A percentile compares a stretch with the other conserved stretches of the same genome.
phyloP scores from a whole-genome alignment of 768 basidiomycete species.

The Mycena haematopus region DNA sequence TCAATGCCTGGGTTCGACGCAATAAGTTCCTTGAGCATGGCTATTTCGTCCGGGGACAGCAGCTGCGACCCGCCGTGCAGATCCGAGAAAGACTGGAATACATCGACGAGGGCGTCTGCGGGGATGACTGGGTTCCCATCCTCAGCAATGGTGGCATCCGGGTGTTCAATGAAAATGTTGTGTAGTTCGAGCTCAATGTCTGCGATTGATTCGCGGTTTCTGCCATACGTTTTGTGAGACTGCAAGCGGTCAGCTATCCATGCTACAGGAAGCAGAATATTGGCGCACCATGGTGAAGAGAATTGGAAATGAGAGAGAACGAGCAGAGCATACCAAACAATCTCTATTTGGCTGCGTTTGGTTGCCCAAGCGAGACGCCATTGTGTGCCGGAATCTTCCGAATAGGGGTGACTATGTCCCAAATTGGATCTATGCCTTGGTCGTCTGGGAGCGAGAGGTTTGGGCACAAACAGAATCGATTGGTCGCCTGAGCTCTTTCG shows the following conservation, averaged over 20 bases:
- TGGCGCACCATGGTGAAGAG: too few relatives aligned
- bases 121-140: slow-evolving; percentile 70
- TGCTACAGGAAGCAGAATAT: too few relatives aligned
- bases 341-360: too few relatives aligned
- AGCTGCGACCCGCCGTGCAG: slow-evolving; percentile 66
- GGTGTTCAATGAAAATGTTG: slow-evolving; percentile 71
- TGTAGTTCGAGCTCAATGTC: slow-evolving; percentile 75
- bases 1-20: slow-evolving; percentile 65
- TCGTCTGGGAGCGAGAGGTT: too few relatives aligned
- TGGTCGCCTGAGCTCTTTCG: too few relatives aligned
- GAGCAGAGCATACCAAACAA: not conserved
- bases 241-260: not conserved
- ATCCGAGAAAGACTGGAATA: slow-evolving; percentile 68
- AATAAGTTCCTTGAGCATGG: slow-evolving; percentile 63
- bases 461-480: too few relatives aligned
- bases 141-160: slow-evolving; percentile 62
- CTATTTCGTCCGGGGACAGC: slow-evolving; percentile 68
- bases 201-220: slow-evolving; percentile 72
- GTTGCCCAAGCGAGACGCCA: too few relatives aligned
- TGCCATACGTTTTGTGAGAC: slow-evolving; percentile 47
- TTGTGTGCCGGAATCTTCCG: too few relatives aligned
- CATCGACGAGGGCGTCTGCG: slow-evolving; percentile 71
- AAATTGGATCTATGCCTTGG: too few relatives aligned
- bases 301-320: slow-evolving; percentile 3
- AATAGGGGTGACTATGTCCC: too few relatives aligned